Percentiles rank a stretch among this genome's conserved stretches.
These are phyloP conservation scores for Neonectria faginata DNA, from an alignment of 2,329 filamentous ascomycete genomes.

Conservation along the genomic window DNA sequence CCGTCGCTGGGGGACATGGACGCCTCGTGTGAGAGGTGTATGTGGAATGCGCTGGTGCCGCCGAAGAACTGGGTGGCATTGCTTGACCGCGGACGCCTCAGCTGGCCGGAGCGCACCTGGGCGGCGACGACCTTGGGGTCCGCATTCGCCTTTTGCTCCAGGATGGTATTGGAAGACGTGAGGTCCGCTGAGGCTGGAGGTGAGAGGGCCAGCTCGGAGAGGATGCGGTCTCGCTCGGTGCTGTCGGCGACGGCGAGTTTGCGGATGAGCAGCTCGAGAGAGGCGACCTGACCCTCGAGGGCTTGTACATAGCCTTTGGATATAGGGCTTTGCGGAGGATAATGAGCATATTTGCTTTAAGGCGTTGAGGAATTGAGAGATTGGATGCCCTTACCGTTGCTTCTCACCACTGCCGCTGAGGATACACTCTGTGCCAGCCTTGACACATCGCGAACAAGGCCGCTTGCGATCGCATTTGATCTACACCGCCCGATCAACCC, in stretches of 20 bases:
- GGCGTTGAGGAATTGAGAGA: slow-evolving; percentile 3
- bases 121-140: slow-evolving; percentile 49
- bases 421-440: slow-evolving; percentile 55
- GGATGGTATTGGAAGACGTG: slow-evolving; percentile 25
- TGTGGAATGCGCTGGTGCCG: slow-evolving; percentile 60
- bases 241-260: slow-evolving; percentile 56
- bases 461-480: slow-evolving; percentile 65
- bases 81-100: slow-evolving; percentile 55
- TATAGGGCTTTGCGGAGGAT: slow-evolving; percentile 51
- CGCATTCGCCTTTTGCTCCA: slow-evolving; percentile 42
- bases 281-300: slow-evolving; percentile 59
- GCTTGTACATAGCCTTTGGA: slow-evolving; percentile 61
- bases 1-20: slow-evolving; percentile 35
- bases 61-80: slow-evolving; percentile 61
- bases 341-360: slow-evolving; percentile 6
- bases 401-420: slow-evolving; percentile 57
- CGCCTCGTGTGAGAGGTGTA: slow-evolving; percentile 48
- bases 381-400: slow-evolving; percentile 49
- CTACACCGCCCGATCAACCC: slow-evolving; percentile 45
- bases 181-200: slow-evolving; percentile 34
- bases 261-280: slow-evolving; percentile 58
- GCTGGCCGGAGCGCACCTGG: slow-evolving; percentile 49
- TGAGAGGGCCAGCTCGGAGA: slow-evolving; percentile 52
- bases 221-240: slow-evolving; percentile 55
- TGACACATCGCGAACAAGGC: slow-evolving; percentile 63